Percentiles rank a stretch among this genome's conserved stretches.
Evolutionary conservation across 441 rosid genomes (phyloP).

Genomic region (Lepidium campestre): DNA sequence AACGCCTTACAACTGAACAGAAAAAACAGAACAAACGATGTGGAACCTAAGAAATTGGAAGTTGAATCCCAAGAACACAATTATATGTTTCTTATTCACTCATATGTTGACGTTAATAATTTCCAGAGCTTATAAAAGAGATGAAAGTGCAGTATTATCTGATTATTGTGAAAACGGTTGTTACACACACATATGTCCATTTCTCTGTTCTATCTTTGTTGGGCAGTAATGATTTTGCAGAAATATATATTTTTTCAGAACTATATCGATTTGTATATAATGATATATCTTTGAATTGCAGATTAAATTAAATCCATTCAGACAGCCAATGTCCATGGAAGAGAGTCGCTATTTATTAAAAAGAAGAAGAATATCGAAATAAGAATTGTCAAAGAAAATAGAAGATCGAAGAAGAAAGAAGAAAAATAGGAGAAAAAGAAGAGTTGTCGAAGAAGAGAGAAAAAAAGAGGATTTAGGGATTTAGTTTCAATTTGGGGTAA

Average conservation of each 20-base stretch:
- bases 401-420: too few species aligned
- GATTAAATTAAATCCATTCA: conserved; percentile 83
- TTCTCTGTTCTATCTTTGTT: conserved; percentile 1
- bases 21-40: too few species aligned
- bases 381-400: too few species aligned
- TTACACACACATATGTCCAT: conserved; percentile 10
- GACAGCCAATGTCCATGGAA: conserved; percentile 88
- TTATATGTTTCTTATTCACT: neutral
- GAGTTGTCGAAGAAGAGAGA: too few species aligned
- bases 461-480: too few species aligned
- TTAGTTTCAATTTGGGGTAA: too few species aligned
- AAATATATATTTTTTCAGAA: neutral
- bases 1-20: too few species aligned
- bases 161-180: conserved; percentile 99
- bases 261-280: neutral
- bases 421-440: too few species aligned
- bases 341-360: too few species aligned
- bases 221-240: neutral
- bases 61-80: neutral
- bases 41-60: too few species aligned
- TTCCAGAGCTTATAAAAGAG: conserved; percentile 70
- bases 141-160: conserved; percentile 64
- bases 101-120: neutral
- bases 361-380: too few species aligned
- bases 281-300: conserved; percentile 29